phyloP scores from a whole-genome alignment of 2,329 filamentous ascomycete genomes.

The Rhynchosporium graminicola region DNA sequence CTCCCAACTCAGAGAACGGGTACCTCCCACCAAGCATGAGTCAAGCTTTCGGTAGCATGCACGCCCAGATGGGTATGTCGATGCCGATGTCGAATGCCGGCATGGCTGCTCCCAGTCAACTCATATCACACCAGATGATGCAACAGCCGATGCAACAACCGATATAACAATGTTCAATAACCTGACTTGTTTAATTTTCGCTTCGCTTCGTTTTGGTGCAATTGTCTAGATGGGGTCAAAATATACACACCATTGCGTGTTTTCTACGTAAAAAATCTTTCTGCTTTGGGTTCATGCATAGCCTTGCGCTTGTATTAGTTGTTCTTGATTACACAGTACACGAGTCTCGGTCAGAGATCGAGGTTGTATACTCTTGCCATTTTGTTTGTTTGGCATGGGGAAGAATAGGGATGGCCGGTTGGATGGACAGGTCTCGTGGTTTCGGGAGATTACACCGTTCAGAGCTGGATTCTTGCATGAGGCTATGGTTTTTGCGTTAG shows the following conservation, averaged over 20 bases:
- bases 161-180: slow-evolving; percentile 30
- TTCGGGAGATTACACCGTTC: neutral
- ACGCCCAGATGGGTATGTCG: slow-evolving; percentile 33
- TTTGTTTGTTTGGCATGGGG: slow-evolving; percentile 16
- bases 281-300: slow-evolving; percentile 31
- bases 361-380: slow-evolving; percentile 19
- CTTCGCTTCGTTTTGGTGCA: slow-evolving; percentile 14
- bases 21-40: slow-evolving; percentile 49
- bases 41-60: slow-evolving; percentile 17
- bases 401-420: neutral
- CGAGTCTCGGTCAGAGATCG: neutral
- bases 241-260: slow-evolving; percentile 14
- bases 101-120: slow-evolving; percentile 43
- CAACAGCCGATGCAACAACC: slow-evolving; percentile 42
- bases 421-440: neutral
- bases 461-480: slow-evolving; percentile 20
- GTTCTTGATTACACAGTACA: neutral
- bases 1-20: slow-evolving; percentile 68
- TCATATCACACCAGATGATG: slow-evolving; percentile 42
- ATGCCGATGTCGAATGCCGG: slow-evolving; percentile 36
- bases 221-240: slow-evolving; percentile 2
- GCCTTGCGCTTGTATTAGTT: slow-evolving; percentile 32
- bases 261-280: slow-evolving; percentile 20
- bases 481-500: slow-evolving; percentile 23
- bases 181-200: slow-evolving; percentile 21